These are phyloP conservation scores for Venturia pyrina DNA, from an alignment of 2,329 filamentous ascomycete species.

Conservation along the genomic window DNA sequence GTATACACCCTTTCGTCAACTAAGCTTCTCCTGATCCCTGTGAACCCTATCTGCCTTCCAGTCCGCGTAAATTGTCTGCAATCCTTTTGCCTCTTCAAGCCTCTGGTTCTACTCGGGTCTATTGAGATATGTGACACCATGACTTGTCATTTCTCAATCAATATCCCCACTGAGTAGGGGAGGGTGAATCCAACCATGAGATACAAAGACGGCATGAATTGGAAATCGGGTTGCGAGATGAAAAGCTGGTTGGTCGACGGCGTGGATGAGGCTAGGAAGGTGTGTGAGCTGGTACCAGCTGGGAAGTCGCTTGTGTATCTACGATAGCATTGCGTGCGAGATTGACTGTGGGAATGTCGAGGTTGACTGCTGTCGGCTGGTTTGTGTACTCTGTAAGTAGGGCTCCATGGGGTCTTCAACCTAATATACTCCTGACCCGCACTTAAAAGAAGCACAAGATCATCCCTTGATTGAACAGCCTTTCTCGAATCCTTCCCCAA, in stretches of 20 bases:
- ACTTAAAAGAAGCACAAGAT: slow-evolving; percentile 22
- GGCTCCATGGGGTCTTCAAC: slow-evolving; percentile 13
- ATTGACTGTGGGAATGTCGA: neutral
- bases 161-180: neutral
- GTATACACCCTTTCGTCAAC: slow-evolving; percentile 17
- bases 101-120: neutral
- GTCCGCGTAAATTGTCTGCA: slow-evolving; percentile 25
- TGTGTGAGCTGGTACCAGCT: neutral
- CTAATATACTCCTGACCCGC: slow-evolving; percentile 26
- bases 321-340: neutral
- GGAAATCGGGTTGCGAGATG: neutral
- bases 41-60: slow-evolving; percentile 27
- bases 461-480: slow-evolving; percentile 16
- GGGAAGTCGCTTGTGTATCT: neutral
- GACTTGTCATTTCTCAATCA: neutral
- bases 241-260: neutral
- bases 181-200: neutral
- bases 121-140: neutral
- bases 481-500: slow-evolving; percentile 19
- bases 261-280: neutral
- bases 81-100: slow-evolving; percentile 25
- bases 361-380: neutral
- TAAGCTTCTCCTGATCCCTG: slow-evolving; percentile 21
- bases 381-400: too few species aligned
- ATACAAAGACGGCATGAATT: neutral